phyloP scores from a whole-genome alignment of 768 basidiomycete species.

The Suillus subalutaceus region DNA sequence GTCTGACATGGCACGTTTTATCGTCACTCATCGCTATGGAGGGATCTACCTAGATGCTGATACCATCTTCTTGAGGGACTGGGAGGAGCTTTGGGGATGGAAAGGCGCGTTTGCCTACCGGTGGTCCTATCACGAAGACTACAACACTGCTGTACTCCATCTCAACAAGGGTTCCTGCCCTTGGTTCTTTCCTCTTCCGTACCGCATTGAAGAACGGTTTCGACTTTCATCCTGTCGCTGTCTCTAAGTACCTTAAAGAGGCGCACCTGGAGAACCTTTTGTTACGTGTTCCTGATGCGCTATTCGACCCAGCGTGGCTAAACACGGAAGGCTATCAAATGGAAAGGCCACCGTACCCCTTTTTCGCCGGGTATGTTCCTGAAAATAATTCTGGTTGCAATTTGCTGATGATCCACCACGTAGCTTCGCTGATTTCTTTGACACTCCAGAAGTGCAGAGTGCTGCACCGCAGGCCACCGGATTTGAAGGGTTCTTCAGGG shows the following conservation, averaged over 20 bases:
- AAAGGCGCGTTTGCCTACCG: slow-evolving; percentile 93
- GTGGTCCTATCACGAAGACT: slow-evolving; percentile 90
- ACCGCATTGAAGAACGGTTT: slow-evolving; percentile 89
- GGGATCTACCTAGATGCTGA: slow-evolving; percentile 96
- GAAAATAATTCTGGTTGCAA: slow-evolving; percentile 3
- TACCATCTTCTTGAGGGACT: slow-evolving; percentile 88
- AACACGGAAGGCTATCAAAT: slow-evolving; percentile 89
- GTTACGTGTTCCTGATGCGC: slow-evolving; percentile 82
- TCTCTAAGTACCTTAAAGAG: slow-evolving; percentile 83
- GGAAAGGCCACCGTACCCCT: slow-evolving; percentile 91
- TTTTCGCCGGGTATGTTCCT: slow-evolving; percentile 72
- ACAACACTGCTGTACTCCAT: slow-evolving; percentile 91
- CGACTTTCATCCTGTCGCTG: slow-evolving; percentile 95
- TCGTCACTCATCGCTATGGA: slow-evolving; percentile 90
- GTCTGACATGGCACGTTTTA: slow-evolving; percentile 96
- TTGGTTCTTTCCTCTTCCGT: slow-evolving; percentile 89
- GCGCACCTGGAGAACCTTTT: slow-evolving; percentile 77
- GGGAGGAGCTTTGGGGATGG: slow-evolving; percentile 98
- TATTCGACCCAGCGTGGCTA: slow-evolving; percentile 94
- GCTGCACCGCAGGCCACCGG: slow-evolving; percentile 84
- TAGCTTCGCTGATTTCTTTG: slow-evolving; percentile 85
- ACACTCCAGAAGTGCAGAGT: slow-evolving; percentile 66
- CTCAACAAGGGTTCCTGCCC: slow-evolving; percentile 87
- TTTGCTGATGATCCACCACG: background rate
- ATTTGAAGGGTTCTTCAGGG: slow-evolving; percentile 90